Evolutionary conservation across 2,329 filamentous ascomycete species (phyloP).

Genomic region (Pseudopithomyces maydicus): DNA sequence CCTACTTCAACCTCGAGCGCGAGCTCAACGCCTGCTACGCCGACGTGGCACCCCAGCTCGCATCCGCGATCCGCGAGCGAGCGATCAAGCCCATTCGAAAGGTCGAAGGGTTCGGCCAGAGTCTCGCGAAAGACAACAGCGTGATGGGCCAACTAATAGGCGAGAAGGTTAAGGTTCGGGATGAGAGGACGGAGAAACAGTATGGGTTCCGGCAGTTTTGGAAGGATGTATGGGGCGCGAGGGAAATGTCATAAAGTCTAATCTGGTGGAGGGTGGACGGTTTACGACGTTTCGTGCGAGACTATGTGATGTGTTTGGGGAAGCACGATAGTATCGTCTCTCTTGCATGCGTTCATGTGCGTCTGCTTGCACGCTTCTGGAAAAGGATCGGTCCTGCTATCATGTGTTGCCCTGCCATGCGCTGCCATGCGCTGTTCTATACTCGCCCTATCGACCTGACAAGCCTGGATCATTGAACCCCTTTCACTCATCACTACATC

Average conservation of each 20-base stretch:
- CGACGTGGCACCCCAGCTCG: conserved; percentile 79
- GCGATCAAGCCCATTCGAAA: conserved; percentile 57
- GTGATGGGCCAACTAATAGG: conserved; percentile 67
- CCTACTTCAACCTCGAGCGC: conserved; percentile 82
- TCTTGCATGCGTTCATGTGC: background rate
- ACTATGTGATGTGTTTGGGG: background rate
- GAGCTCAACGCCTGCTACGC: conserved; percentile 83
- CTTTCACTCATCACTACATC: too few species aligned
- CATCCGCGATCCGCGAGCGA: conserved; percentile 72
- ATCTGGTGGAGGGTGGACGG: background rate
- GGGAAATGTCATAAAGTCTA: background rate
- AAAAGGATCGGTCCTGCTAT: too few species aligned
- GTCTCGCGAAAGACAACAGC: conserved; percentile 49
- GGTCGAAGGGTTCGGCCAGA: conserved; percentile 42
- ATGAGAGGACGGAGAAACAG: conserved; percentile 70
- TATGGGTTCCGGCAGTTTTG: conserved; percentile 92
- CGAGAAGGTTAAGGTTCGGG: conserved; percentile 67
- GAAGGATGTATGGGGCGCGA: conserved; percentile 70
- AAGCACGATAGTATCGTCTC: background rate
- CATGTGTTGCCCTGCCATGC: too few species aligned
- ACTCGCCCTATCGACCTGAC: too few species aligned
- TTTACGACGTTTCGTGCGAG: background rate
- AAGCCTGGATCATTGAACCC: too few species aligned
- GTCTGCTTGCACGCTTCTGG: background rate
- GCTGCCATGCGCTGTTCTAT: too few species aligned